These are phyloP conservation scores for Schizochytrium sp. DNA, from an alignment of 108 stramenopile species.

Conservation along the genomic window DNA sequence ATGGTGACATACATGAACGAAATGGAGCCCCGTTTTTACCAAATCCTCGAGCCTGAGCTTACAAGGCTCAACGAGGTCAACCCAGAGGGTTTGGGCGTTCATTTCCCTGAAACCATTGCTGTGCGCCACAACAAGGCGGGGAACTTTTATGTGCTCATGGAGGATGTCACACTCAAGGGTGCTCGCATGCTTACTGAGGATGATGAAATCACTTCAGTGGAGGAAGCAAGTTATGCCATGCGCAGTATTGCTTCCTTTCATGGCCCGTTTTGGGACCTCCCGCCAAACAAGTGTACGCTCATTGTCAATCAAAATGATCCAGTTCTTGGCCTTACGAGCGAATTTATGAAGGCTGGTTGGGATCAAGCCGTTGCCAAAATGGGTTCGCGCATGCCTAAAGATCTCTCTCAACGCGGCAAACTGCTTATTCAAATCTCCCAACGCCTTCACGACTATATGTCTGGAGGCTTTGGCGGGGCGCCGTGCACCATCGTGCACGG, in stretches of 20 bases:
- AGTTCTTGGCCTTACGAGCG: neutral
- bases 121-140: neutral
- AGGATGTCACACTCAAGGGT: neutral
- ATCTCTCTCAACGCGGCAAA: neutral
- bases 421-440: neutral
- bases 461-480: neutral
- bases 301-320: neutral
- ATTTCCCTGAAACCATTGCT: neutral
- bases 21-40: slow-evolving; percentile 23
- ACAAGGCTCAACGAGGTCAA: neutral
- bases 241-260: neutral
- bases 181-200: neutral
- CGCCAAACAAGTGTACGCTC: neutral
- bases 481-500: slow-evolving; percentile 33
- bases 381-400: neutral
- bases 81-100: neutral
- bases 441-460: neutral
- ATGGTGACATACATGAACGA: slow-evolving; percentile 1
- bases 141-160: slow-evolving; percentile 42
- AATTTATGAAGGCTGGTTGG: neutral
- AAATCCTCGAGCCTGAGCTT: neutral
- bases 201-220: neutral
- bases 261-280: neutral
- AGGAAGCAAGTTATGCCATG: neutral
- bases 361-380: neutral